Percentiles rank a stretch among this genome's conserved stretches.
Conservation (phyloP, 2,329 filamentous ascomycete genomes). For the Diaporthe citrichinensis region DNA sequence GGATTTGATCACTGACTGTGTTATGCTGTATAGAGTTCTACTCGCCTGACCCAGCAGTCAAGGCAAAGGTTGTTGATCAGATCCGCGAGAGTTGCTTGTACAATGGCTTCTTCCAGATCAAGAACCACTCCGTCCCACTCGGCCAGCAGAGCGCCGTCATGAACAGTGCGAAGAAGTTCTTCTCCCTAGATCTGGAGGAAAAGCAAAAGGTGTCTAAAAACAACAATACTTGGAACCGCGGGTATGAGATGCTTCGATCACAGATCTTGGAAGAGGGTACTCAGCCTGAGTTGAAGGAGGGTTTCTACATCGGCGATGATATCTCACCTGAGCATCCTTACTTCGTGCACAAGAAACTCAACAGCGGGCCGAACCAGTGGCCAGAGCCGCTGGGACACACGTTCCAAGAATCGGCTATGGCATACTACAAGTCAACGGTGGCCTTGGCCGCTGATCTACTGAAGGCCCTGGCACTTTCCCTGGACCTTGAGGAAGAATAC, state of each 20-base stretch:
- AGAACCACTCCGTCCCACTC: conserved; percentile 60
- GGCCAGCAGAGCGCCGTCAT: conserved; percentile 58
- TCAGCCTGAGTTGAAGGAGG: conserved; percentile 61
- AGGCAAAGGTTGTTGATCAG: conserved; percentile 51
- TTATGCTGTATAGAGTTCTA: conserved; percentile 29
- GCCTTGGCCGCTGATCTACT: conserved; percentile 56
- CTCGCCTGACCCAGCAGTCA: conserved; percentile 41
- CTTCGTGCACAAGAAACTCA: conserved; percentile 55
- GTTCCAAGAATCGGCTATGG: conserved; percentile 54
- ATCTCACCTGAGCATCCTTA: conserved; percentile 57
- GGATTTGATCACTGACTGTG: not conserved
- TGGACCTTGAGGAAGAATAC: conserved; percentile 54
- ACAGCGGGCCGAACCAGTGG: conserved; percentile 60
- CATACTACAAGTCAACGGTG: conserved; percentile 56
- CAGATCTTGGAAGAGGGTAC: conserved; percentile 59
- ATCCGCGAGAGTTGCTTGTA: conserved; percentile 58
- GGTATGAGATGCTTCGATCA: conserved; percentile 61
- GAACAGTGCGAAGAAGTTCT: conserved; percentile 59
- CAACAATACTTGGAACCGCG: conserved; percentile 57
- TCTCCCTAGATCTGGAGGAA: conserved; percentile 58
- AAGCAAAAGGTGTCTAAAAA: conserved; percentile 58
- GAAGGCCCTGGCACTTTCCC: conserved; percentile 54
- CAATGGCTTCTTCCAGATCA: conserved; percentile 69
- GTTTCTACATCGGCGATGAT: conserved; percentile 55
- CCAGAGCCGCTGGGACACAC: conserved; percentile 52